Percentiles rank a stretch among this genome's conserved stretches.
phyloP scores from a whole-genome alignment of 129 eudicot species.

The Heracleum sosnowskyi region DNA sequence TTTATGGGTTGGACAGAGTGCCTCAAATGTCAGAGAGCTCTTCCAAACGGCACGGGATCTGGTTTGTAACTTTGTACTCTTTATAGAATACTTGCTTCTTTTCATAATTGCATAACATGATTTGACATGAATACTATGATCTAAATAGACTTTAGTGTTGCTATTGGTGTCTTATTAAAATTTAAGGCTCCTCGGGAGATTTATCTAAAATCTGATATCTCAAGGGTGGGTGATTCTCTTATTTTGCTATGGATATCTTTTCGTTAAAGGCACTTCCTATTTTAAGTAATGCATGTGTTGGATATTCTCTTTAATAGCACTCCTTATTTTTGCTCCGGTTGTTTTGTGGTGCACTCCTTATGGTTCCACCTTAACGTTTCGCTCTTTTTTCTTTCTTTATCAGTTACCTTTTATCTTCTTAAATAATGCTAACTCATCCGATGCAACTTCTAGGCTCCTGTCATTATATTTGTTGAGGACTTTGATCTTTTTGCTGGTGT shows the following conservation, averaged over 20 bases:
- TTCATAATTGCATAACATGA: neutral
- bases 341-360: neutral
- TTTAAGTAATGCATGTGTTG: neutral
- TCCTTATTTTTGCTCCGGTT: neutral
- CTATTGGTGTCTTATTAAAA: neutral
- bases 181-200: neutral
- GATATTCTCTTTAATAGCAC: neutral
- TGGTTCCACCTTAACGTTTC: neutral
- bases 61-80: conserved; percentile 33
- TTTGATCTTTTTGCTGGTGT: conserved; percentile 91
- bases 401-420: neutral
- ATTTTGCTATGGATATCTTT: neutral
- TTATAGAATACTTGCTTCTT: conserved; percentile 10
- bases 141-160: neutral
- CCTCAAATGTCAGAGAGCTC: conserved; percentile 84
- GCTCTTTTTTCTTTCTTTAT: neutral
- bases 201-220: neutral
- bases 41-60: conserved; percentile 92
- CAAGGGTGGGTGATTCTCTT: neutral
- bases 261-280: neutral
- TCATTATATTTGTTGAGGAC: conserved; percentile 89
- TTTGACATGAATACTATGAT: neutral
- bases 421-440: conserved; percentile 2
- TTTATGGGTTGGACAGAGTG: conserved; percentile 90
- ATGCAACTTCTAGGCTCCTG: conserved; percentile 65